These are phyloP conservation scores for Myriosclerotinia duriaeana DNA, from an alignment of 2,329 filamentous ascomycete species.

Conservation along the genomic window DNA sequence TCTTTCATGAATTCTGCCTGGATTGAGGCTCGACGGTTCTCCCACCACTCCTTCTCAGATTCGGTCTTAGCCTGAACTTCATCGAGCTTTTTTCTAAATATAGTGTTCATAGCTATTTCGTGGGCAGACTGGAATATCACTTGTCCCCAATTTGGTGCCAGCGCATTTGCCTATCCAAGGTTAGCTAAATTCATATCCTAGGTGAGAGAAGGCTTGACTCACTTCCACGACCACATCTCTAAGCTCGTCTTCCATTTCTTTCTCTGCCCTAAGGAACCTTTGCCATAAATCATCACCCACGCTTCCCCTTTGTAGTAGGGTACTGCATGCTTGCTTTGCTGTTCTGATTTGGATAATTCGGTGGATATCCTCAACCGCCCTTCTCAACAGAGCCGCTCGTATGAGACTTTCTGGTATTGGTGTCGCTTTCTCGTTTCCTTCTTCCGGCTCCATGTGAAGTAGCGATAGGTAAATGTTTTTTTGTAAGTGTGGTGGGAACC, in stretches of 20 bases:
- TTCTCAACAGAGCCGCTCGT: constrained; percentile 81
- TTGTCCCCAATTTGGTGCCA: constrained; percentile 85
- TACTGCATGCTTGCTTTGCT: constrained; percentile 83
- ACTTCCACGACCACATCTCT: constrained; percentile 93
- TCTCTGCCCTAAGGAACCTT: constrained; percentile 85
- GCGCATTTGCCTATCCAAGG: constrained; percentile 74
- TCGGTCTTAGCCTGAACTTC: constrained; percentile 71
- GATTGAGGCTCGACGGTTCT: constrained; percentile 73
- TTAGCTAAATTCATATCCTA: constrained; percentile 29
- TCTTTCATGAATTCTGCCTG: constrained; percentile 81
- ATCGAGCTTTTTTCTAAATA: constrained; percentile 71
- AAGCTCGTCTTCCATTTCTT: constrained; percentile 95
- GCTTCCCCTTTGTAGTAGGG: constrained; percentile 82
- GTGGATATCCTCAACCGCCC: constrained; percentile 89
- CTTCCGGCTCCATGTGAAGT: constrained; percentile 70
- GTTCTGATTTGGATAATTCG: constrained; percentile 85
- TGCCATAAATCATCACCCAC: constrained; percentile 97
- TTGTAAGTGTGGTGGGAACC: constrained; percentile 88
- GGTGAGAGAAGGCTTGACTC: constrained; percentile 36
- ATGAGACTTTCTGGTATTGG: constrained; percentile 75
- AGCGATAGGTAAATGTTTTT: constrained; percentile 94
- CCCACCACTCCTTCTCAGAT: constrained; percentile 89
- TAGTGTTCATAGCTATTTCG: constrained; percentile 85
- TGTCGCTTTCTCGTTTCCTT: constrained; percentile 60
- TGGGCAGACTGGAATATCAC: constrained; percentile 96